Conservation (phyloP, 768 basidiomycete species). For the Lactifluus pinguis region DNA sequence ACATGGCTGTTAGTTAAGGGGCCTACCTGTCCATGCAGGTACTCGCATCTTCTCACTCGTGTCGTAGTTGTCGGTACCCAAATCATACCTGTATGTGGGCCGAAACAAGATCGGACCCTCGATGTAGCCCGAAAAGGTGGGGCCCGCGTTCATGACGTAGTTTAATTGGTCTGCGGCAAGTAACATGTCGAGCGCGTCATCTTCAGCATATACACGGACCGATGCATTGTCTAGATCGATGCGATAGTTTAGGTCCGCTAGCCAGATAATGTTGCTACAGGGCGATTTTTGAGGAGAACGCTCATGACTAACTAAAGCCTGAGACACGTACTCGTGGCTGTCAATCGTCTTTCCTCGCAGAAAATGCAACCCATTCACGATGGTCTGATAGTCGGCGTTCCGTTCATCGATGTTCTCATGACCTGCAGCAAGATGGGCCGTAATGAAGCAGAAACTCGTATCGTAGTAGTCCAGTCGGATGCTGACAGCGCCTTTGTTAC, state of each 20-base stretch:
- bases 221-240: slow-evolving; percentile 78
- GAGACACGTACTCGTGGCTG: slow-evolving; percentile 71
- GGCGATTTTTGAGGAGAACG: neutral
- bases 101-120: slow-evolving; percentile 89
- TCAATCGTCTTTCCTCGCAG: slow-evolving; percentile 80
- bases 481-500: slow-evolving; percentile 94
- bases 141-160: slow-evolving; percentile 58
- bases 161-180: slow-evolving; percentile 83
- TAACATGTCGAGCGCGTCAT: slow-evolving; percentile 62
- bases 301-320: slow-evolving; percentile 1
- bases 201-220: slow-evolving; percentile 57
- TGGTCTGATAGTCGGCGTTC: slow-evolving; percentile 87
- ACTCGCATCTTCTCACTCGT: slow-evolving; percentile 93
- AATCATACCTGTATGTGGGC: slow-evolving; percentile 90
- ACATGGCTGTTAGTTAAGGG: slow-evolving; percentile 12
- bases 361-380: slow-evolving; percentile 76
- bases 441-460: slow-evolving; percentile 90
- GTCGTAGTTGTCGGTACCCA: slow-evolving; percentile 81
- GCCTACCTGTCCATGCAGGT: slow-evolving; percentile 94
- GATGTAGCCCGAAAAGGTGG: slow-evolving; percentile 72
- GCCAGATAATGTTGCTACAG: slow-evolving; percentile 84
- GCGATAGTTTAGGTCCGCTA: slow-evolving; percentile 94
- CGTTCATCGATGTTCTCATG: slow-evolving; percentile 84
- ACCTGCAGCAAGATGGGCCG: slow-evolving; percentile 95
- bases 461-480: slow-evolving; percentile 89